phyloP scores from a whole-genome alignment of 2,329 filamentous ascomycete species.

The Colletotrichum gigasporum region DNA sequence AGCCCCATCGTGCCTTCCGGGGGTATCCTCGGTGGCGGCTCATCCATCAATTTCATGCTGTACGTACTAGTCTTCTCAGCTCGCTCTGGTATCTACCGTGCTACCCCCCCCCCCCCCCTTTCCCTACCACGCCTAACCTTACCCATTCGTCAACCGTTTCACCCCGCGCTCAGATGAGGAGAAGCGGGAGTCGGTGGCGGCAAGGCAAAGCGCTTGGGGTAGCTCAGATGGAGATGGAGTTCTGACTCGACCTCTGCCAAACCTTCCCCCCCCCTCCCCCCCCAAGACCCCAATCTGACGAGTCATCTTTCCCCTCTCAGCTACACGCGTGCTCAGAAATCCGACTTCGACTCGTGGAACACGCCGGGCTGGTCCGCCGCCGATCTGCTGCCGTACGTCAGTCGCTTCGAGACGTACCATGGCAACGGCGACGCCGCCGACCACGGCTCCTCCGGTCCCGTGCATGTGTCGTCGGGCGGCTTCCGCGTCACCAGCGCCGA shows the following conservation, averaged over 20 bases:
- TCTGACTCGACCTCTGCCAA: background rate
- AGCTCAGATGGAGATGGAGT: background rate
- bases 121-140: background rate
- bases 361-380: slow-evolving; percentile 60
- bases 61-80: background rate
- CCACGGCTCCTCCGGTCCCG: slow-evolving; percentile 58
- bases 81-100: too few species aligned
- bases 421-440: slow-evolving; percentile 35
- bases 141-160: background rate
- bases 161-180: background rate
- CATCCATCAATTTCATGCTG: slow-evolving; percentile 57
- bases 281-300: background rate
- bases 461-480: slow-evolving; percentile 58
- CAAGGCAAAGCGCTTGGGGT: background rate
- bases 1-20: slow-evolving; percentile 47
- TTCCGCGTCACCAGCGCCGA: slow-evolving; percentile 47
- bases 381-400: slow-evolving; percentile 60
- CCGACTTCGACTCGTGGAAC: slow-evolving; percentile 63
- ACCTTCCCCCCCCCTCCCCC: too few species aligned
- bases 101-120: too few species aligned
- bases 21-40: slow-evolving; percentile 63
- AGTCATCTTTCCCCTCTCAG: slow-evolving; percentile 34
- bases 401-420: slow-evolving; percentile 45
- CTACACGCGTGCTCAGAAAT: slow-evolving; percentile 54
- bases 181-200: background rate